Percentiles rank a stretch among this genome's conserved stretches.
Evolutionary conservation across 2,329 filamentous ascomycete species (phyloP).

Genomic region (Fusarium praegraminearum): DNA sequence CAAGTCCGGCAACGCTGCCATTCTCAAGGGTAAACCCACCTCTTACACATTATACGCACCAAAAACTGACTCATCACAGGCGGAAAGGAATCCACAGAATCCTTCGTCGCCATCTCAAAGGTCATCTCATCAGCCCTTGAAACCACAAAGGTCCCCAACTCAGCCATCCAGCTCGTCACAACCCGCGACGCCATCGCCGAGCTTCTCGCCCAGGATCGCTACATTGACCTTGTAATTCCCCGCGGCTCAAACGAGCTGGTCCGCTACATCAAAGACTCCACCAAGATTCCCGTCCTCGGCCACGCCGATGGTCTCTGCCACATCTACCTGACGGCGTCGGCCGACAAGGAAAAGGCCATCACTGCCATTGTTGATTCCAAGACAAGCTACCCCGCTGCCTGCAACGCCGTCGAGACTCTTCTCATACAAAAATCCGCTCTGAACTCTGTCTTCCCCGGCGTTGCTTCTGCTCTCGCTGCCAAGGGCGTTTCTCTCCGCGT

Average conservation of each 20-base stretch:
- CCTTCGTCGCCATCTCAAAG: slow-evolving; percentile 90
- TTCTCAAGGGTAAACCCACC: slow-evolving; percentile 81
- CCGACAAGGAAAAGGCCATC: slow-evolving; percentile 76
- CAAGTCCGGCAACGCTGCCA: slow-evolving; percentile 97
- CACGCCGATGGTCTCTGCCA: slow-evolving; percentile 95
- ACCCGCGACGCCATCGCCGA: slow-evolving; percentile 91
- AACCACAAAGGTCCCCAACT: slow-evolving; percentile 80
- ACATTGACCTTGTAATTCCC: slow-evolving; percentile 96
- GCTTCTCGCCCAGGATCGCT: slow-evolving; percentile 84
- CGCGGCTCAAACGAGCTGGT: slow-evolving; percentile 92
- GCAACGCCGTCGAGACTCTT: slow-evolving; percentile 93
- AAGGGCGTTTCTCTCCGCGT: slow-evolving; percentile 88
- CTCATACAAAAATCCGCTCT: slow-evolving; percentile 83
- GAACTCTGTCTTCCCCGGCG: slow-evolving; percentile 72
- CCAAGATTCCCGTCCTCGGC: slow-evolving; percentile 94
- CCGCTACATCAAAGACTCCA: slow-evolving; percentile 87
- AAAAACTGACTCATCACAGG: slow-evolving; percentile 59
- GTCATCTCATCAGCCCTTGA: slow-evolving; percentile 84
- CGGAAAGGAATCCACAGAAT: slow-evolving; percentile 94
- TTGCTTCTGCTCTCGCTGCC: slow-evolving; percentile 78
- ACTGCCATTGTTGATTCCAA: slow-evolving; percentile 91
- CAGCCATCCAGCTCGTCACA: slow-evolving; percentile 91
- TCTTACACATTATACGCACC: too few relatives aligned
- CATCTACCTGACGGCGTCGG: slow-evolving; percentile 85
- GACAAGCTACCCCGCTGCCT: slow-evolving; percentile 93